Evolutionary conservation across 1,284 basidiomycete genomes (phyloP), one percentile per base, ranked within the genome.

Genomic region (Cutaneotrichosporon sp.): DNA sequence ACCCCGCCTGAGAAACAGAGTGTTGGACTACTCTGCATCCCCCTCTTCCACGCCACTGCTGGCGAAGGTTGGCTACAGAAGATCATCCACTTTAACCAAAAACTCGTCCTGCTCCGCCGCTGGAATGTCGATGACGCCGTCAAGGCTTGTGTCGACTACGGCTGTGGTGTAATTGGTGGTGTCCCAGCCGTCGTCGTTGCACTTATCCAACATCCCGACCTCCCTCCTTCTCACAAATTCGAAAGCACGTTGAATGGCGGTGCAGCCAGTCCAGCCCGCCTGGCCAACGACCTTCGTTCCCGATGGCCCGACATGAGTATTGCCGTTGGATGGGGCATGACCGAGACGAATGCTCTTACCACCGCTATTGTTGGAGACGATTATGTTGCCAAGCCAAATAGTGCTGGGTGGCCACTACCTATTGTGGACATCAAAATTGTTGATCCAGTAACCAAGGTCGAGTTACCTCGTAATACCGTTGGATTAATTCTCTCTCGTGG

Each of bases 291-390:
- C 67, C 64, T 77, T 68, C 69, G 70, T 71, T 16, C 68, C 68
- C 56, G 72, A 69, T 38, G 70, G 69, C 53, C 58, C 71, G 56
- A 57, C 22, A 26, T 21, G 38, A 46, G 40, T 10, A 18, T 57
- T 31, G 74, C 77, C 4, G 74, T 77, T 61, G 77, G 76, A 51
- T 78, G 75, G 52, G 77, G 77, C 16, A 64, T 79, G 71, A 76
- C 76, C 0, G 77, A 79, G 70, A 77, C 77, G 6, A 74, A 75
- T n/a, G 77, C 73, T 0, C 72, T 74, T 65, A 71, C 74, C 30
- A 73, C 70, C 53, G 73, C 70, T 0, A 56, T 76, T 18, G 72
- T 70, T 13, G 77, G 77, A 0, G 53, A 51, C 16, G 77, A 79
- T 58, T 79, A 76, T 59, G 26, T 73, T 5, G 60, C 62, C 11